A percentile compares a stretch with the other conserved stretches of the same genome.
phyloP scores from a whole-genome alignment of 1,284 basidiomycete species.

The Phaffia rhodozyma region DNA sequence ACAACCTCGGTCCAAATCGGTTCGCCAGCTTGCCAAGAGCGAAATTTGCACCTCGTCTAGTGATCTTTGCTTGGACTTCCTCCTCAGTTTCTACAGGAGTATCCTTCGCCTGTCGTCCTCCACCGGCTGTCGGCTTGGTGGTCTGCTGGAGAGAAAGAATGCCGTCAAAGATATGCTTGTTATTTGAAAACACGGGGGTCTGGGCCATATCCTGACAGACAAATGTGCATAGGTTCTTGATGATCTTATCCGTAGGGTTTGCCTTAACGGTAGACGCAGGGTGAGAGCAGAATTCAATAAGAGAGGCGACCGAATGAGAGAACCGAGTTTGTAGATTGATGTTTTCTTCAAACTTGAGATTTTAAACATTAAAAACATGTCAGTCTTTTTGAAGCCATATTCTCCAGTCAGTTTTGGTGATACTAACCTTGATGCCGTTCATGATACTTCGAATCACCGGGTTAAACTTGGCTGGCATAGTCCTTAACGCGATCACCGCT shows the following conservation, averaged over 20 bases:
- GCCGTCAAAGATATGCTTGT: slow-evolving; percentile 50
- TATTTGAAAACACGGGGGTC: slow-evolving; percentile 74
- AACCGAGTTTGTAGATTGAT: slow-evolving; percentile 79
- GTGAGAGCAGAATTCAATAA: slow-evolving; percentile 74
- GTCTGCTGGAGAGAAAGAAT: slow-evolving; percentile 57
- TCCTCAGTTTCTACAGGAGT: slow-evolving; percentile 37
- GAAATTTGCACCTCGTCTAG: slow-evolving; percentile 65
- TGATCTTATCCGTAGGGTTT: slow-evolving; percentile 76
- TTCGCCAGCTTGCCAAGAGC: slow-evolving; percentile 69
- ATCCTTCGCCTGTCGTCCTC: slow-evolving; percentile 44
- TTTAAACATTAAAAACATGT: slow-evolving; percentile 9
- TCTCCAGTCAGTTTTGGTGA: background rate
- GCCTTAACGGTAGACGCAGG: slow-evolving; percentile 44
- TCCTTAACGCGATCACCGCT: slow-evolving; percentile 73
- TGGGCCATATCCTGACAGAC: slow-evolving; percentile 81
- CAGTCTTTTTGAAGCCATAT: background rate
- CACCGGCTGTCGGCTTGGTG: slow-evolving; percentile 38
- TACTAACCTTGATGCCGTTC: slow-evolving; percentile 83
- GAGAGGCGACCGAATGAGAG: slow-evolving; percentile 71
- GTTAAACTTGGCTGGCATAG: slow-evolving; percentile 84
- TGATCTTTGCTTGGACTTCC: slow-evolving; percentile 43
- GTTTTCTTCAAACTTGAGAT: slow-evolving; percentile 73
- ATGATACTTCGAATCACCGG: slow-evolving; percentile 94
- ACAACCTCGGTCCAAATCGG: slow-evolving; percentile 60
- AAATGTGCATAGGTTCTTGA: slow-evolving; percentile 95